Evolutionary conservation across 106 monocot genomes (phyloP).

Genomic region (Chionographis japonica): DNA sequence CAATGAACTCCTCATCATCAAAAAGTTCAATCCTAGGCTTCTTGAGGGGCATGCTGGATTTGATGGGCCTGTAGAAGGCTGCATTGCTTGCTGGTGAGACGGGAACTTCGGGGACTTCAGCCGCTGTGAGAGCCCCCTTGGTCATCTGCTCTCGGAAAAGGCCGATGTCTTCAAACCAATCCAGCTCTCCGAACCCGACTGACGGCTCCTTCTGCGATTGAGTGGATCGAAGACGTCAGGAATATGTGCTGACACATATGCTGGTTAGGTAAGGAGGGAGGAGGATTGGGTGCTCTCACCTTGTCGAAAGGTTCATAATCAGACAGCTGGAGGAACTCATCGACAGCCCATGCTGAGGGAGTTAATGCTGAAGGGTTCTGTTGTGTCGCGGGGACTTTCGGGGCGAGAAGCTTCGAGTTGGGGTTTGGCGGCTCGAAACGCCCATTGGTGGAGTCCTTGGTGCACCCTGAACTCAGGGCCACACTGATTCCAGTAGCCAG

Average conservation of each 20-base stretch:
- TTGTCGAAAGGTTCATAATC: constrained; percentile 75
- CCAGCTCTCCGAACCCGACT: constrained; percentile 59
- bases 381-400: constrained; percentile 8
- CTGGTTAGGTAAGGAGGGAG: not conserved
- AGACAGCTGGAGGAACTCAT: constrained; percentile 86
- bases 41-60: constrained; percentile 30
- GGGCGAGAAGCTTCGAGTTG: not conserved
- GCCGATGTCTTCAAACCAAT: constrained; percentile 73
- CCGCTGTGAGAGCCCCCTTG: too few species aligned
- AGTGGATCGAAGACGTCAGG: not conserved
- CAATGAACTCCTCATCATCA: constrained; percentile 78
- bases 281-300: constrained; percentile 15
- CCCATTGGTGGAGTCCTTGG: constrained; percentile 13
- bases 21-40: constrained; percentile 56
- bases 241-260: not conserved
- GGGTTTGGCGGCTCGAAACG: constrained; percentile 26
- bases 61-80: constrained; percentile 28
- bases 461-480: constrained; percentile 29
- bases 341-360: constrained; percentile 62
- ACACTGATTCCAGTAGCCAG: constrained; percentile 87
- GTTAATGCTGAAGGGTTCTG: constrained; percentile 9
- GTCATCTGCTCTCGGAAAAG: too few species aligned
- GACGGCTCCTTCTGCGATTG: constrained; percentile 46
- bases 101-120: constrained; percentile 72
- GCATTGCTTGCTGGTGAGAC: constrained; percentile 16